Evolutionary conservation across 352 stramenopile genomes (phyloP).

Genomic region (Pythium phragmitis): DNA sequence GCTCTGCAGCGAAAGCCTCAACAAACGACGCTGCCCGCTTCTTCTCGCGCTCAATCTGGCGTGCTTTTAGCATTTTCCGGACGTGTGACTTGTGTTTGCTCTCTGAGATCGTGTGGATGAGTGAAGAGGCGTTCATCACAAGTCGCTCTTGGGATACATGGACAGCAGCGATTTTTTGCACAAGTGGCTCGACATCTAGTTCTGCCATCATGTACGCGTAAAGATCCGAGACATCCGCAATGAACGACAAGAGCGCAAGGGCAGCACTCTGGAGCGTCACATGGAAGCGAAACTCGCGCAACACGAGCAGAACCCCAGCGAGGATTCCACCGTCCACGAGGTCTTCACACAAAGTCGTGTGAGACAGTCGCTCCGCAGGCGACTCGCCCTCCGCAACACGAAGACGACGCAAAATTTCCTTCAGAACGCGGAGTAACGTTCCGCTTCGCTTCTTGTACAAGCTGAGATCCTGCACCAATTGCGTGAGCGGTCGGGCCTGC

Average conservation of each 20-base stretch:
- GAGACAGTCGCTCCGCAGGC: background rate
- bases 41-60: conserved; percentile 34
- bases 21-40: conserved; percentile 36
- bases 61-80: conserved; percentile 34
- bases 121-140: conserved; percentile 35
- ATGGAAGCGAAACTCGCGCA: conserved; percentile 75
- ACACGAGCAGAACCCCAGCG: conserved; percentile 32
- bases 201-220: conserved; percentile 66
- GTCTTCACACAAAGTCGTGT: conserved; percentile 34
- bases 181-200: conserved; percentile 35
- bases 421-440: conserved; percentile 37
- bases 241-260: conserved; percentile 42
- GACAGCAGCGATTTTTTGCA: conserved; percentile 50
- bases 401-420: conserved; percentile 40
- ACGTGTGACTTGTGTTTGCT: conserved; percentile 39
- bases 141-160: conserved; percentile 48
- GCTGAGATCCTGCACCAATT: conserved; percentile 37
- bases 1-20: conserved; percentile 30
- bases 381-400: conserved; percentile 27
- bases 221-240: conserved; percentile 45
- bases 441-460: conserved; percentile 37
- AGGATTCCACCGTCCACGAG: conserved; percentile 49
- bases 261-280: conserved; percentile 44
- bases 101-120: conserved; percentile 45
- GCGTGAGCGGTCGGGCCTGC: conserved; percentile 9